phyloP scores from a whole-genome alignment of 208 protist genomes.

The Angomonas deanei region DNA sequence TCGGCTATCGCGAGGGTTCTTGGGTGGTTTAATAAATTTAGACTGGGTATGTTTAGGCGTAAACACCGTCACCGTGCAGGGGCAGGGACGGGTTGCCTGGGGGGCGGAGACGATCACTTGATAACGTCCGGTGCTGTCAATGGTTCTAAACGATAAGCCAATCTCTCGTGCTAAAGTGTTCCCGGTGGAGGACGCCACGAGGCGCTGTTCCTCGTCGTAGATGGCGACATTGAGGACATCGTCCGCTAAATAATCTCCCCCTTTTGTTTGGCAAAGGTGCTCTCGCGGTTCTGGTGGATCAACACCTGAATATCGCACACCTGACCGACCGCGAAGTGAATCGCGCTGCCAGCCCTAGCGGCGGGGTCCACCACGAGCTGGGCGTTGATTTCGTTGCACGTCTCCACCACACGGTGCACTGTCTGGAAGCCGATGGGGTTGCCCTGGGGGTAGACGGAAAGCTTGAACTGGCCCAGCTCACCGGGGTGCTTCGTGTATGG shows the following conservation, averaged over 20 bases:
- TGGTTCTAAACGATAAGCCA: constrained; percentile 43
- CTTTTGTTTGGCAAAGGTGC: neutral
- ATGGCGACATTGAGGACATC: constrained; percentile 49
- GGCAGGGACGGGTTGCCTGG: constrained; percentile 40
- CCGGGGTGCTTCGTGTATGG: constrained; percentile 68
- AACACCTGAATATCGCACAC: constrained; percentile 74
- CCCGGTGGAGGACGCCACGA: constrained; percentile 34
- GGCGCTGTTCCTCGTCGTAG: constrained; percentile 51
- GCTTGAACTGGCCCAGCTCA: constrained; percentile 45
- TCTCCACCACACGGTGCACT: constrained; percentile 55
- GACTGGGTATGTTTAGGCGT: constrained; percentile 5
- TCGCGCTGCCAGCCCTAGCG: constrained; percentile 16
- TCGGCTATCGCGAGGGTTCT: neutral
- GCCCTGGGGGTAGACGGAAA: constrained; percentile 76
- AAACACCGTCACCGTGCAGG: constrained; percentile 34
- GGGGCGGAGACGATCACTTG: constrained; percentile 41
- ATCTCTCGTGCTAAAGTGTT: constrained; percentile 72
- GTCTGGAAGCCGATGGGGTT: constrained; percentile 58
- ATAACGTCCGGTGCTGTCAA: constrained; percentile 39
- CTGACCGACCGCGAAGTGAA: constrained; percentile 59
- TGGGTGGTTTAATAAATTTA: neutral
- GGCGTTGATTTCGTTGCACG: constrained; percentile 22
- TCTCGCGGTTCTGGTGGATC: constrained; percentile 48
- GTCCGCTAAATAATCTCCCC: constrained; percentile 60
- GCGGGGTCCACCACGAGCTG: constrained; percentile 35